Conservation (phyloP, 331 rosid species). For the Spiraea crenata region DNA sequence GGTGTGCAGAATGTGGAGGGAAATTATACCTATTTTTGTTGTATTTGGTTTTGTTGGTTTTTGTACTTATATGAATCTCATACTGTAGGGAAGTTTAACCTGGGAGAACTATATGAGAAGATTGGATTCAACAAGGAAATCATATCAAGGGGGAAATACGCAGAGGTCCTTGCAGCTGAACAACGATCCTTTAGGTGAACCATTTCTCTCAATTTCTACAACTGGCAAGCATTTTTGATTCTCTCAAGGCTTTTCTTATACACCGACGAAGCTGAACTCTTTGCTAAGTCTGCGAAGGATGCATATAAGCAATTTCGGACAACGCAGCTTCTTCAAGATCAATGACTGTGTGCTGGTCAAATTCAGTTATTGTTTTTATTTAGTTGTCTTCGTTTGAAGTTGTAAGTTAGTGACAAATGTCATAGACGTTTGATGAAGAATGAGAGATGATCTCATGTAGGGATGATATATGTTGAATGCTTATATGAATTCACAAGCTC, state of each 20-base stretch:
- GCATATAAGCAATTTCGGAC: slow-evolving; percentile 84
- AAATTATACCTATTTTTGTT: slow-evolving; percentile 87
- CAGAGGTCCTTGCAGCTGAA: slow-evolving; percentile 84
- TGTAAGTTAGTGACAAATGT: too few species aligned
- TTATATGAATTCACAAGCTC: too few species aligned
- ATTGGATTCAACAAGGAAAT: slow-evolving; percentile 90
- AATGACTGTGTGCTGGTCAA: slow-evolving; percentile 59
- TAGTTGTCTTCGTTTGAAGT: neutral
- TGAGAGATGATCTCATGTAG: too few species aligned
- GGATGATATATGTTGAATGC: too few species aligned
- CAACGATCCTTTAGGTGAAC: slow-evolving; percentile 85
- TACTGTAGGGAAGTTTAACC: slow-evolving; percentile 73
- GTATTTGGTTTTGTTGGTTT: slow-evolving; percentile 1
- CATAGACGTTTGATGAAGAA: too few species aligned
- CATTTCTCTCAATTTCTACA: neutral
- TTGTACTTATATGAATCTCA: slow-evolving; percentile 12
- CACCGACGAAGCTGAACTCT: slow-evolving; percentile 85
- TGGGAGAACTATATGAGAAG: slow-evolving; percentile 87
- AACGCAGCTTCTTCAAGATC: slow-evolving; percentile 96
- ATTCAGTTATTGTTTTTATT: slow-evolving; percentile 1
- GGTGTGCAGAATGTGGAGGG: slow-evolving; percentile 86
- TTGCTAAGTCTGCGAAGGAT: slow-evolving; percentile 73
- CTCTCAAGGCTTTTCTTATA: neutral
- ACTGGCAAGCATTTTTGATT: neutral
- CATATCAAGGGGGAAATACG: slow-evolving; percentile 93